Evolutionary conservation across 768 basidiomycete species (phyloP), one percentile per base, ranked within the genome.

Genomic region (Udeniomyces megalosporus): DNA sequence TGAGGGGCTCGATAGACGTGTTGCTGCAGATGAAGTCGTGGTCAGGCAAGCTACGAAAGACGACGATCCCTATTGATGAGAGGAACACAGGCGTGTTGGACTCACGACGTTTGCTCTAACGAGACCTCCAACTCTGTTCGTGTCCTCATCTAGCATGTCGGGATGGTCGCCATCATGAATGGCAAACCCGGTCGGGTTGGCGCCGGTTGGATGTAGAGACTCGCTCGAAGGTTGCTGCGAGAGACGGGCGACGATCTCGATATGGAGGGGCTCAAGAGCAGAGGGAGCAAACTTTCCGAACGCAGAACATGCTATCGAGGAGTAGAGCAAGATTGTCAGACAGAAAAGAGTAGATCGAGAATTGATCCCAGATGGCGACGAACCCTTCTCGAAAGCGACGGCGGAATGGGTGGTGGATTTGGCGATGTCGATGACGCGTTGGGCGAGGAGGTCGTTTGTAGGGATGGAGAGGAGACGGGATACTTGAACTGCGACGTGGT

Each of bases 221-320:
- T 59, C 58, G 44, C 28, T 17, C 12, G 29, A n/a, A 20, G 38
- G 49, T 24, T 59, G 32, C 35, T 60, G 81, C 75, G 82, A 78
- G 61, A 76, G 77, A 76, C 86, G 85, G 66, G 81, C 80, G 70
- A 82, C 75, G 66, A 89, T 85, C 72, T 90, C 85, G 69, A 80
- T 77, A 76, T 89, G 86, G 8, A 92, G 74, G 66, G 88, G 85
- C 46, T 80, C 76, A 58, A 92, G 77, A 69, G 87, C 86, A 38
- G 82, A 80, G 70, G 82, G 81, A 70, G 84, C 79, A 70, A 92
- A 91, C 77, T 86, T 86, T 71, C 88, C 89, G 76, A 95, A 92
- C 34, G 63, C 63, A 15, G 83, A 76, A 66, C 78, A 80, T 35
- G 85, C 84, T 67, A 88, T 87, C 22, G 32, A 31, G 28, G 20